Conservation (phyloP, 2,329 filamentous ascomycete species). For the Pyrenophora graminea region DNA sequence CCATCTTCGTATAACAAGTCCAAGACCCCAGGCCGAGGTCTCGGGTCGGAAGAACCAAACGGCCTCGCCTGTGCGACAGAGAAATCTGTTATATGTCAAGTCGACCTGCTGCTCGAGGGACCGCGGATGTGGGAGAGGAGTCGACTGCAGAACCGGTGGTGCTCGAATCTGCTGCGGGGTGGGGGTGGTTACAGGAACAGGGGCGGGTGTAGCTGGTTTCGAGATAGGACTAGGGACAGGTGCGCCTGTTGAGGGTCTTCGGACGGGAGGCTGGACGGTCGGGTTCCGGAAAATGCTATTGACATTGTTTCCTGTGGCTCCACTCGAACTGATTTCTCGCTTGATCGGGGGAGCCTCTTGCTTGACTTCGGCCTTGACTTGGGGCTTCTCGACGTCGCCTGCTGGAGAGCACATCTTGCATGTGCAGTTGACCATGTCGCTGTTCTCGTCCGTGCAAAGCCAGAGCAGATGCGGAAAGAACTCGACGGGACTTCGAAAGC, state of each 20-base stretch:
- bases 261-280: conserved; percentile 33
- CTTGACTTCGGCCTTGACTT: conserved; percentile 28
- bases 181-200: conserved; percentile 7
- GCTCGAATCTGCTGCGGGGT: conserved; percentile 26
- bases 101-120: conserved; percentile 57
- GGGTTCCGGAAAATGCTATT: conserved; percentile 22
- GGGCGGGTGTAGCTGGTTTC: conserved; percentile 18
- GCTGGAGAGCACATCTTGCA: conserved; percentile 61
- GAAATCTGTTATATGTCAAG: conserved; percentile 52
- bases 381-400: conserved; percentile 48
- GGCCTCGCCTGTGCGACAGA: conserved; percentile 60
- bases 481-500: conserved; percentile 62
- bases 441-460: conserved; percentile 58
- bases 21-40: conserved; percentile 57
- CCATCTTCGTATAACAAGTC: conserved; percentile 56
- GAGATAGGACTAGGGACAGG: conserved; percentile 28
- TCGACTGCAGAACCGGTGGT: conserved; percentile 34
- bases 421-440: conserved; percentile 59
- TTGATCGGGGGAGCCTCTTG: conserved; percentile 30
- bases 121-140: conserved; percentile 48
- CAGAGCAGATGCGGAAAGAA: conserved; percentile 65
- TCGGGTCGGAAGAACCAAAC: conserved; percentile 59
- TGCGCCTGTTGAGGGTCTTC: conserved; percentile 23
- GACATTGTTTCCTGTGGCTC: conserved; percentile 1
- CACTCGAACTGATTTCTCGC: conserved; percentile 30